Percentiles rank a stretch among this genome's conserved stretches.
These are phyloP conservation scores for Bacidia gigantensis DNA, from an alignment of 495 filamentous ascomycete species.

Conservation along the genomic window DNA sequence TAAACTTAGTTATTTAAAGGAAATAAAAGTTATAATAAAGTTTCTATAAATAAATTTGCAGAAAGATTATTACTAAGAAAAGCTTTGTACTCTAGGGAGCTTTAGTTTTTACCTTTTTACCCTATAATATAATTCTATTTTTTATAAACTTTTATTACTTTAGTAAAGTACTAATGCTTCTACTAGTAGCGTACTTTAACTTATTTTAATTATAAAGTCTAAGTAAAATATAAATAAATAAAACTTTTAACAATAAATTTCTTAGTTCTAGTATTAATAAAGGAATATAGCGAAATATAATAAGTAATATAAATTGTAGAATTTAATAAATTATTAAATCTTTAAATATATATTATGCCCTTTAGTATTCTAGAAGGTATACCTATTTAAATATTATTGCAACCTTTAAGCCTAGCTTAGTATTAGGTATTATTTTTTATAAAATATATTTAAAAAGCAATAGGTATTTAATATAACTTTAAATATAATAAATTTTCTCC, in stretches of 20 bases:
- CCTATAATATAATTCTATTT: conserved; percentile 4
- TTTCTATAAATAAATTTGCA: conserved; percentile 62
- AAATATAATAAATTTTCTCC: conserved; percentile 28
- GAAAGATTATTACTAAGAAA: conserved; percentile 51
- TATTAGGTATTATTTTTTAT: conserved; percentile 26
- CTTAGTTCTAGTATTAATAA: conserved; percentile 57
- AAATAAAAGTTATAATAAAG: conserved; percentile 68
- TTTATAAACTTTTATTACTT: conserved; percentile 3
- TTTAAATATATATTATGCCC: conserved; percentile 59
- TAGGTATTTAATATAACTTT: conserved; percentile 29
- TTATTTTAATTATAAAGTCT: not conserved
- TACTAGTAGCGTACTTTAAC: not conserved
- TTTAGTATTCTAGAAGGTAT: conserved; percentile 48
- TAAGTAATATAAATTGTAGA: conserved; percentile 63
- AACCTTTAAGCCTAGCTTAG: conserved; percentile 36
- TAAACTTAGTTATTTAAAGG: conserved; percentile 64
- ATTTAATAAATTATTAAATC: conserved; percentile 63
- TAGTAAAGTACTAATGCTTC: not conserved
- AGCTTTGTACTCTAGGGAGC: conserved; percentile 9
- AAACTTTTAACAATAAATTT: conserved; percentile 64
- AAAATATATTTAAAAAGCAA: conserved; percentile 31
- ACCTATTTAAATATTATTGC: conserved; percentile 52
- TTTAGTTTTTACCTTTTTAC: conserved; percentile 28
- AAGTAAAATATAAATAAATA: conserved; percentile 27
- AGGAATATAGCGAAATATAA: conserved; percentile 60